A percentile compares a stretch with the other conserved stretches of the same genome.
Evolutionary conservation across 208 protist genomes (phyloP).

Genomic region (Angomonas deanei): DNA sequence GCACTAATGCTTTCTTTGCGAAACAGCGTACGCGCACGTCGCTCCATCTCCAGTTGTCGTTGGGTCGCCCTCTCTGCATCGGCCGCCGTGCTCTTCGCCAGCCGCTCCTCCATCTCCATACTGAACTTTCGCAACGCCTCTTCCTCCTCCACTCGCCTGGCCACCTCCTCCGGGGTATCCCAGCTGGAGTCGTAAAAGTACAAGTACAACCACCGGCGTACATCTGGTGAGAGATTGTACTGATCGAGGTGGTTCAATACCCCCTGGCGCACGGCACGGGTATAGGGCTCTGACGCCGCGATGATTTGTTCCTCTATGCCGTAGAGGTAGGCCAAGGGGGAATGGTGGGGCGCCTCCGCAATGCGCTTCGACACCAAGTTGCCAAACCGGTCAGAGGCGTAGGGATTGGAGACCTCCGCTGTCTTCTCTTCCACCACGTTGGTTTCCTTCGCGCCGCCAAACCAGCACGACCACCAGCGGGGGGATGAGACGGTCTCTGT

Average conservation of each 20-base stretch:
- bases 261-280: background rate
- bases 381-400: conserved; percentile 46
- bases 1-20: background rate
- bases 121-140: background rate
- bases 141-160: background rate
- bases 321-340: conserved; percentile 26
- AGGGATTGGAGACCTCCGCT: conserved; percentile 49
- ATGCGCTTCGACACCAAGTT: conserved; percentile 40
- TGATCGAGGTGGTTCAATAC: background rate
- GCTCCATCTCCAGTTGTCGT: conserved; percentile 27
- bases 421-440: background rate
- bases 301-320: conserved; percentile 17
- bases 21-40: conserved; percentile 21
- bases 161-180: background rate
- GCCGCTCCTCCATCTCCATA: background rate
- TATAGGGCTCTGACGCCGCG: background rate
- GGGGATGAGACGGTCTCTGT: no score
- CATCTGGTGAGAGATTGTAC: background rate
- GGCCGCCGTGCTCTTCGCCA: background rate
- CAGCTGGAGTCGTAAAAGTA: background rate
- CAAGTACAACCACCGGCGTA: background rate
- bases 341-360: conserved; percentile 16
- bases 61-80: conserved; percentile 17
- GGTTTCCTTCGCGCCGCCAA: no score
- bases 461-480: no score